These are phyloP conservation scores for Lichenothelia convexa DNA, from an alignment of 495 filamentous ascomycete species.

Conservation along the genomic window DNA sequence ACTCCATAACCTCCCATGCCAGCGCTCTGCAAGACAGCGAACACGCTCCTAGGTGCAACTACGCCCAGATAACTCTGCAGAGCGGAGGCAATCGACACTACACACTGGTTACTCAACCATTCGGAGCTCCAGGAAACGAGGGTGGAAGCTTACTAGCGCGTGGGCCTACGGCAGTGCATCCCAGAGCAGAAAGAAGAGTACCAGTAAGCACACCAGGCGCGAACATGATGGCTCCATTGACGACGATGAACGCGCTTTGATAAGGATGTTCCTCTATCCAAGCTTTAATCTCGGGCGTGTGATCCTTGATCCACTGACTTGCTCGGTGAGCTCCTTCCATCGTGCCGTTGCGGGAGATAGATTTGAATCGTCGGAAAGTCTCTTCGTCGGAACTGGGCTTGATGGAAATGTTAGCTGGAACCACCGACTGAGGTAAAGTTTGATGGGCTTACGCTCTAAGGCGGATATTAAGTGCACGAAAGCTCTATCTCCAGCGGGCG, in stretches of 20 bases:
- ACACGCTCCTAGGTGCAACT: slow-evolving; percentile 2
- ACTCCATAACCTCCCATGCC: slow-evolving; percentile 8
- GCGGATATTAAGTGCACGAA: too few species aligned
- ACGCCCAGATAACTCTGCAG: background rate
- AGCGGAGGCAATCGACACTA: background rate
- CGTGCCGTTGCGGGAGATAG: too few species aligned
- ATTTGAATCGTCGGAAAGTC: too few species aligned
- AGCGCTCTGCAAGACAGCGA: slow-evolving; percentile 9
- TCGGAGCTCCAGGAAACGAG: background rate
- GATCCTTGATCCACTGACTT: too few species aligned
- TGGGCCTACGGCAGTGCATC: background rate
- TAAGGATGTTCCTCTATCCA: background rate
- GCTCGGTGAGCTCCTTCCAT: too few species aligned
- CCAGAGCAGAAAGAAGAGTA: background rate
- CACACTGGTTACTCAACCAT: background rate
- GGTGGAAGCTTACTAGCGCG: background rate
- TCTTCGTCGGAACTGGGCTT: too few species aligned
- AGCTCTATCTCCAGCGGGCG: too few species aligned
- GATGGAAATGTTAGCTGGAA: too few species aligned
- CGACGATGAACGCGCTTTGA: background rate
- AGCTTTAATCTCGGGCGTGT: too few species aligned
- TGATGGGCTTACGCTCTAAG: too few species aligned
- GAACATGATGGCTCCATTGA: background rate
- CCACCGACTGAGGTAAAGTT: too few species aligned
- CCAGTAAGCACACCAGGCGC: background rate